Evolutionary conservation across 1,139 yeast genomes (phyloP).

Genomic region (Yamadazyma songkhlaensis): DNA sequence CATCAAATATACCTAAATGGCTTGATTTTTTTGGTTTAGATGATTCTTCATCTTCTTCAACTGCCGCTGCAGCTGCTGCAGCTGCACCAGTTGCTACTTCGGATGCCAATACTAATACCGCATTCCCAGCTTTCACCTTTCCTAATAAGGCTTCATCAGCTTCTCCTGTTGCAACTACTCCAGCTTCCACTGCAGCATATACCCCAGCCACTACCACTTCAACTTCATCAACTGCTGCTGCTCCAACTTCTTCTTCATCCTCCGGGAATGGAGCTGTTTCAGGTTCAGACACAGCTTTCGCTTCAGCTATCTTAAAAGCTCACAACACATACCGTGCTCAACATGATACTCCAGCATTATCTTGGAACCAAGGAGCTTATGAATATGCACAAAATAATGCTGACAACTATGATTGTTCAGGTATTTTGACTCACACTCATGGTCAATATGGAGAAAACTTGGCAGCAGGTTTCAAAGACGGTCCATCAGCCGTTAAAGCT

Average conservation of each 20-base stretch:
- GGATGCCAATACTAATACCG: slow-evolving; percentile 4
- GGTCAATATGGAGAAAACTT: slow-evolving; percentile 86
- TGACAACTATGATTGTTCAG: slow-evolving; percentile 66
- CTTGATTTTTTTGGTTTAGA: slow-evolving; percentile 11
- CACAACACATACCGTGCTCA: slow-evolving; percentile 70
- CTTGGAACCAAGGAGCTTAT: slow-evolving; percentile 67
- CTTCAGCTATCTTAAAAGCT: slow-evolving; percentile 24
- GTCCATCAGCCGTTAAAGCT: slow-evolving; percentile 61
- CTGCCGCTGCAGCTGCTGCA: slow-evolving; percentile 3
- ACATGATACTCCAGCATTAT: slow-evolving; percentile 57
- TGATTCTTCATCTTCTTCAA: slow-evolving; percentile 6
- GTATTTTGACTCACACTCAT: slow-evolving; percentile 68
- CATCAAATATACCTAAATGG: slow-evolving; percentile 8
- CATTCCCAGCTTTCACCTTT: slow-evolving; percentile 11
- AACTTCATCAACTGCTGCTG: slow-evolving; percentile 6
- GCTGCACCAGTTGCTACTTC: slow-evolving; percentile 2
- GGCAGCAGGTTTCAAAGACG: slow-evolving; percentile 67
- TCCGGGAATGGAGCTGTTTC: slow-evolving; percentile 1
- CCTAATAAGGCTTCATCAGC: slow-evolving; percentile 9
- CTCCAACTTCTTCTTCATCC: slow-evolving; percentile 7
- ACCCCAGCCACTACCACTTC: slow-evolving; percentile 9
- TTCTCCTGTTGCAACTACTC: neutral
- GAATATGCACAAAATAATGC: slow-evolving; percentile 70
- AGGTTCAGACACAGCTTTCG: slow-evolving; percentile 13
- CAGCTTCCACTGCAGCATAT: slow-evolving; percentile 9